phyloP scores from a whole-genome alignment of 208 protist genomes.

The Leptomonas seymouri region DNA sequence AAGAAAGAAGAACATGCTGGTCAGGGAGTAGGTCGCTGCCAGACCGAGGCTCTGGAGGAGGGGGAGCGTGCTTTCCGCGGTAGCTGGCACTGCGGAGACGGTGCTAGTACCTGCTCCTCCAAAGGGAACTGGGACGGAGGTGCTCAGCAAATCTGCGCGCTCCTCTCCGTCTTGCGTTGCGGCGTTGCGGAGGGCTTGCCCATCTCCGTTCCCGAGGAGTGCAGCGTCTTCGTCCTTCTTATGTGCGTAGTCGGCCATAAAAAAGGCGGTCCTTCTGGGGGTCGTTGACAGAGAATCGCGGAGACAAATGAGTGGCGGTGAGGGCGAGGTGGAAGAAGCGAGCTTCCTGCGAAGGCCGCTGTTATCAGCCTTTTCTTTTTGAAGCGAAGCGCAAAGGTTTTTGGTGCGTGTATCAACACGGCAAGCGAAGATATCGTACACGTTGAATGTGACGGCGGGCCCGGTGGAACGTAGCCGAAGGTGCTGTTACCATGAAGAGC shows the following conservation, averaged over 20 bases:
- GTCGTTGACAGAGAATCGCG: too few relatives aligned
- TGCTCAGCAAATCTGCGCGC: constrained; percentile 1
- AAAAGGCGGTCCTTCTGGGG: background rate
- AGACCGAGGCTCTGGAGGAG: constrained; percentile 36
- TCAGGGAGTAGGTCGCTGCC: constrained; percentile 46
- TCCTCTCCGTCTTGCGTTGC: background rate
- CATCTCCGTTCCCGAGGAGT: constrained; percentile 2
- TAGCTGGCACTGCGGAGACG: background rate
- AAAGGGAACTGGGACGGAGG: constrained; percentile 1
- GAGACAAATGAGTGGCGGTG: too few relatives aligned
- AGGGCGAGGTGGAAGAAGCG: too few relatives aligned
- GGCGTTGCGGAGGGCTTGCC: background rate
- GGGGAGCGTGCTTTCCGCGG: constrained; percentile 28
- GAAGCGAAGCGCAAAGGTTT: too few relatives aligned
- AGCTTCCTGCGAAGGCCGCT: too few relatives aligned
- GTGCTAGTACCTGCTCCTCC: background rate
- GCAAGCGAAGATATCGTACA: too few relatives aligned
- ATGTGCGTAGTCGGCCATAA: constrained; percentile 9
- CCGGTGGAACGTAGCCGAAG: too few relatives aligned
- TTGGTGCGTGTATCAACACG: too few relatives aligned
- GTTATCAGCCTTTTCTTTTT: too few relatives aligned
- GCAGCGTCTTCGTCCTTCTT: constrained; percentile 10
- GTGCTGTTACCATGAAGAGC: too few relatives aligned
- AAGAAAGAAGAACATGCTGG: constrained; percentile 54
- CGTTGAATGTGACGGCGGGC: too few relatives aligned